A percentile compares a stretch with the other conserved stretches of the same genome.
Conservation (phyloP, 1,139 yeast species). For the Diutina sp. region DNA sequence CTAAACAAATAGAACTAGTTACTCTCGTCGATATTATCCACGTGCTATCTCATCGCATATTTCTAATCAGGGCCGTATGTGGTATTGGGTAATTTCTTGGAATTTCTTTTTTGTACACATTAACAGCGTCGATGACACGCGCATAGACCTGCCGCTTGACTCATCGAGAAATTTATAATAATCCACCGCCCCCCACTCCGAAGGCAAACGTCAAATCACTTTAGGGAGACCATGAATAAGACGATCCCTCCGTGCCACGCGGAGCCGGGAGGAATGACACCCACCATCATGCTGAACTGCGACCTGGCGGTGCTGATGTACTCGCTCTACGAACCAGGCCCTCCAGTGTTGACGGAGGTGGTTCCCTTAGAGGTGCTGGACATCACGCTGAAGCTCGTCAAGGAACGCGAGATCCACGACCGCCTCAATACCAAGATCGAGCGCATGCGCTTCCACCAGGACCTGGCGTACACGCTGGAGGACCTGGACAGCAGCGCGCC, state of each 20-base stretch:
- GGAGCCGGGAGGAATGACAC: not conserved
- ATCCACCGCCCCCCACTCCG: not conserved
- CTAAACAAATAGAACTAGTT: too few relatives aligned
- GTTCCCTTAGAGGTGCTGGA: not conserved
- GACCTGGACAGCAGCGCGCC: not conserved
- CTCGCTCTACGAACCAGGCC: not conserved
- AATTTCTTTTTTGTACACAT: not conserved
- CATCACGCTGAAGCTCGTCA: not conserved
- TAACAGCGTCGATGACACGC: not conserved
- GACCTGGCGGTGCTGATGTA: constrained; percentile 2
- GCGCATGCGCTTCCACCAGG: constrained; percentile 1
- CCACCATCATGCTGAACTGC: not conserved
- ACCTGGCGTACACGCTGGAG: not conserved
- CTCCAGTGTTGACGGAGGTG: not conserved
- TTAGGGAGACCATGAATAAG: too few relatives aligned
- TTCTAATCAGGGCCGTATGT: not conserved
- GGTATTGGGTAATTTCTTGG: not conserved
- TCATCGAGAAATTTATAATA: constrained; percentile 1
- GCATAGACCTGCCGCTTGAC: not conserved
- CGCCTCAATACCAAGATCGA: not conserved
- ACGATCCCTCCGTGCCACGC: not conserved
- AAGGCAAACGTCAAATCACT: too few relatives aligned
- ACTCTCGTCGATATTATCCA: too few relatives aligned
- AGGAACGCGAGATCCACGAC: not conserved
- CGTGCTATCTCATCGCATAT: too few relatives aligned